Base-by-base conservation (phyloP, 768 basidiomycete species). In the Boletus pseudopeckii region DNA sequence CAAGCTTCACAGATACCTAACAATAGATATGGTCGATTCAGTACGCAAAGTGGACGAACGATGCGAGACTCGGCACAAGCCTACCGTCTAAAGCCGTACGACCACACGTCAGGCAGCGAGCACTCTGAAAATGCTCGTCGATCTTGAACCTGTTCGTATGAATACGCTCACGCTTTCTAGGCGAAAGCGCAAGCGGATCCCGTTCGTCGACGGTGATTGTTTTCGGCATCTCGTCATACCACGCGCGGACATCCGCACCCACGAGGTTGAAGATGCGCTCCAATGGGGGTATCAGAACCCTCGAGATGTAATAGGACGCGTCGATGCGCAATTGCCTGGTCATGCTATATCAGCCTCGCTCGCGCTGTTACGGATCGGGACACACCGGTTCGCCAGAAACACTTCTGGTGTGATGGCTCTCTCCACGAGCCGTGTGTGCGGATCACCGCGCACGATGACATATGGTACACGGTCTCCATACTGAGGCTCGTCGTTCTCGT, bases 381-480 rank as follows among this genome's bases (percentile, higher is more conserved):
- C 75, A 45, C 48, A 91, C 90, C 80, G 70, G 59, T 87, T 79
- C 7, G 77, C 72, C 54, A 90, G 66, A 57, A 92, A 69, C 61
- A 86, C 87, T 58, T 84, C 75, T 0, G 92, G 92, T n/a, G 80
- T 77, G 36, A 86, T 71, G 1, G 90, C 90, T 43, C 87, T 75
- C 56, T 94, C 87, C 13, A 88, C 86, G 5, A 96, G 78, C 50
- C 85, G 77, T 4, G 77, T 70, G 4, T 80, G 81, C 7, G 82
- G 80, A 17, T 80, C 77, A 5, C 90, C 85, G 41, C 81, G 76
- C 15, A 78, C 75, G 45, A 99, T 91, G 45, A 98, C 81, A 65
- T 98, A 98, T 1, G 93, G 92, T 1, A 98, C 82, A 28, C 96
- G 84, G 61, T 99, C 94, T 17, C 90, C 92, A 64, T 98, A 97